Evolutionary conservation across 108 stramenopile species (phyloP).

Genomic region (Asterionellopsis glacialis): DNA sequence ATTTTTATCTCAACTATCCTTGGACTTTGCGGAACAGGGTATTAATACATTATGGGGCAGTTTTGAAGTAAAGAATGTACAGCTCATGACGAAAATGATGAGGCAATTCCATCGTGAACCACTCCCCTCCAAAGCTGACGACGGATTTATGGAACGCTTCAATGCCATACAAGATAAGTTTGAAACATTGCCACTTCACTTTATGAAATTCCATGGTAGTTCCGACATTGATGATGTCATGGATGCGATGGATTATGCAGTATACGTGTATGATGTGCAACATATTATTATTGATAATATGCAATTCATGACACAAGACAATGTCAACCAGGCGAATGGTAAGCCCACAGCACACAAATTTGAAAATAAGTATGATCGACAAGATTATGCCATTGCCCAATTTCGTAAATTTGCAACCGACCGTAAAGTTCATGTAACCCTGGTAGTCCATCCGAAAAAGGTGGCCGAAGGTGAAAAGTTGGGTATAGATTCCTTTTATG

Average conservation of each 20-base stretch:
- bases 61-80: conserved; percentile 95
- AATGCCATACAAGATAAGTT: conserved; percentile 80
- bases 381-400: conserved; percentile 92
- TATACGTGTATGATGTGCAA: conserved; percentile 87
- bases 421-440: conserved; percentile 90
- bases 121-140: conserved; percentile 33
- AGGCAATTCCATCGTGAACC: conserved; percentile 80
- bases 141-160: conserved; percentile 23
- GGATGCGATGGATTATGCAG: conserved; percentile 97
- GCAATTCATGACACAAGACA: conserved; percentile 93
- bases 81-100: conserved; percentile 87
- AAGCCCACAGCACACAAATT: conserved; percentile 19
- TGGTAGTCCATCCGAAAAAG: conserved; percentile 98
- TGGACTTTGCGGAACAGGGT: conserved; percentile 91
- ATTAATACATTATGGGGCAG: conserved; percentile 93
- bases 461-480: conserved; percentile 83
- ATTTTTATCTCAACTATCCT: conserved; percentile 85
- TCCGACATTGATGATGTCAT: conserved; percentile 91
- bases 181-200: conserved; percentile 83
- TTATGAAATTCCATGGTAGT: conserved; percentile 94
- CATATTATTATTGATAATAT: conserved; percentile 97
- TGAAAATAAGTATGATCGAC: conserved; percentile 82
- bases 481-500: conserved; percentile 85
- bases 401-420: conserved; percentile 97
- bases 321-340: conserved; percentile 24